phyloP scores from a whole-genome alignment of 2,329 filamentous ascomycete genomes.

The Rutstroemia sp. region DNA sequence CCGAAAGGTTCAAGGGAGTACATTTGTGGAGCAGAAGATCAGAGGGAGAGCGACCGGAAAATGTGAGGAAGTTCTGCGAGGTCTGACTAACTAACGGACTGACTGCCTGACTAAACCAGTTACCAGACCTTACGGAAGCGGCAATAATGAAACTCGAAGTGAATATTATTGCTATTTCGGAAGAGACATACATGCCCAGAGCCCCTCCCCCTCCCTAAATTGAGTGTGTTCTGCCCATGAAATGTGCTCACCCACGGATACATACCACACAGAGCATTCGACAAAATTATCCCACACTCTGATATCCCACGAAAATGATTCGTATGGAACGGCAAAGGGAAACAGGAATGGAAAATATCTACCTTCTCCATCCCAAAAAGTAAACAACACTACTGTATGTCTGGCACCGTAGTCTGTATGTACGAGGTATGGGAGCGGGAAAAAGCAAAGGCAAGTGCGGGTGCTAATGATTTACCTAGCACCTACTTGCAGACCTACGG shows the following conservation, averaged over 20 bases:
- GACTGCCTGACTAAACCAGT: too few relatives aligned
- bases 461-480: constrained; percentile 19
- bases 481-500: not conserved
- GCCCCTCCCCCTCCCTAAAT: not conserved
- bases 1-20: constrained; percentile 3
- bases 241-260: too few relatives aligned
- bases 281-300: not conserved
- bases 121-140: too few relatives aligned
- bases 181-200: not conserved
- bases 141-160: too few relatives aligned
- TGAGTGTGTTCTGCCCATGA: too few relatives aligned
- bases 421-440: constrained; percentile 6
- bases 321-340: not conserved
- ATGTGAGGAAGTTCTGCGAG: too few relatives aligned
- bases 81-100: too few relatives aligned
- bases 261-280: too few relatives aligned
- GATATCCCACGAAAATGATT: not conserved
- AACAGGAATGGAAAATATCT: too few relatives aligned
- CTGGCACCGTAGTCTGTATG: not conserved
- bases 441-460: constrained; percentile 26
- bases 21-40: not conserved
- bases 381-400: not conserved
- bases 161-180: not conserved
- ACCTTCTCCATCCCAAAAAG: not conserved
- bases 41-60: too few relatives aligned